A percentile compares a stretch with the other conserved stretches of the same genome.
phyloP scores from a whole-genome alignment of 345 rosid species.

The Lepidium africanum region DNA sequence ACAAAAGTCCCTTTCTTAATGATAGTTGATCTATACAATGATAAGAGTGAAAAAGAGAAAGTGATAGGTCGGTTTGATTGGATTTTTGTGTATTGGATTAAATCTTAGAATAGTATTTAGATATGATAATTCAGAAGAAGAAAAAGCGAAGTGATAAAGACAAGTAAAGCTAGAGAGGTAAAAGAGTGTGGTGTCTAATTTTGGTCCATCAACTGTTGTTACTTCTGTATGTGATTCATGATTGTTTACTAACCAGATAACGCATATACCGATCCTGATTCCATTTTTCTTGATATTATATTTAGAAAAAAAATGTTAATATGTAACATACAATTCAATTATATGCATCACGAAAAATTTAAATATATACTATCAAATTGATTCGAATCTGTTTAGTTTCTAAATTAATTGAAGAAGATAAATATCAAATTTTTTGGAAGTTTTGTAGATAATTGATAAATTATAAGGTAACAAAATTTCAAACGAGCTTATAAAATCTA shows the following conservation, averaged over 20 bases:
- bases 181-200: not conserved
- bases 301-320: too few species aligned
- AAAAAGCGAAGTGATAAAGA: slow-evolving; percentile 3
- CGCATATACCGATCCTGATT: too few species aligned
- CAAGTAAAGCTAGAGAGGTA: not conserved
- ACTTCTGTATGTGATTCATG: slow-evolving; percentile 7
- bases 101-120: not conserved
- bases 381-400: too few species aligned
- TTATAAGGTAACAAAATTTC: slow-evolving; percentile 1
- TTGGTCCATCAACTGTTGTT: not conserved
- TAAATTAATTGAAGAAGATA: not conserved
- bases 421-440: not conserved
- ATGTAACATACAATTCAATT: too few species aligned
- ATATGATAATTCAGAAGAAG: not conserved
- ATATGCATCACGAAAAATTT: too few species aligned
- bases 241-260: not conserved
- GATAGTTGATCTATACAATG: not conserved
- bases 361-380: too few species aligned
- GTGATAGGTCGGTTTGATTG: slow-evolving; percentile 1
- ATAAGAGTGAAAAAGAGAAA: not conserved
- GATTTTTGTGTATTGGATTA: not conserved
- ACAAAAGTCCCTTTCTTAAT: not conserved
- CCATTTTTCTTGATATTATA: too few species aligned
- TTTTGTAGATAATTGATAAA: not conserved
- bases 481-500: not conserved